Percentiles rank a stretch among this genome's conserved stretches.
Conservation (phyloP, 2,329 filamentous ascomycete species). For the Cercospora canescens region DNA sequence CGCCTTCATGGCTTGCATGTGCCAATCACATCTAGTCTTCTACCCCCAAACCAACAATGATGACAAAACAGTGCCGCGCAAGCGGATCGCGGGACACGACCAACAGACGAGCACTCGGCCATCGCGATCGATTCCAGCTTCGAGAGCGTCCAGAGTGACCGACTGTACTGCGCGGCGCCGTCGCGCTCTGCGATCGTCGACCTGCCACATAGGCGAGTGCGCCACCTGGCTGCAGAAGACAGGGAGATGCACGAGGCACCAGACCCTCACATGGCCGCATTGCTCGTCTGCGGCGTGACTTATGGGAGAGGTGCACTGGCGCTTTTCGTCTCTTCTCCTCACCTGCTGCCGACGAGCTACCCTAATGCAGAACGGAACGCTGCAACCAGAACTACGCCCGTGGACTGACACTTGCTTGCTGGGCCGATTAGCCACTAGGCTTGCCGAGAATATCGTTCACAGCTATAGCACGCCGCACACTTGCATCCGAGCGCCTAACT, state of each 20-base stretch:
- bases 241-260: not conserved
- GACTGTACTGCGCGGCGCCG: not conserved
- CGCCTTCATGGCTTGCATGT: not conserved
- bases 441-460: not conserved
- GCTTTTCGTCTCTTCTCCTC: not conserved
- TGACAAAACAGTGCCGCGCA: not conserved
- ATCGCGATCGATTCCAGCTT: not conserved
- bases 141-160: not conserved
- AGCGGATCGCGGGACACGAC: not conserved
- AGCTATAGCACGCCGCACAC: slow-evolving; percentile 6
- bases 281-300: not conserved
- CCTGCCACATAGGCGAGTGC: not conserved
- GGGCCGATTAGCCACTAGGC: not conserved
- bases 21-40: not conserved
- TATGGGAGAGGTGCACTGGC: not conserved
- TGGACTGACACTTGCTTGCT: not conserved
- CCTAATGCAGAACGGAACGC: not conserved
- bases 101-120: not conserved
- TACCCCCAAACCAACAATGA: not conserved
- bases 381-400: not conserved
- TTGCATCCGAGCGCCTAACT: not conserved
- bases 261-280: not conserved
- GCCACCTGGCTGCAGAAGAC: not conserved
- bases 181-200: not conserved
- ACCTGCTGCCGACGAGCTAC: not conserved